Base-by-base conservation (phyloP, 257 asterid species). In the Gentiana macrophylla region DNA sequence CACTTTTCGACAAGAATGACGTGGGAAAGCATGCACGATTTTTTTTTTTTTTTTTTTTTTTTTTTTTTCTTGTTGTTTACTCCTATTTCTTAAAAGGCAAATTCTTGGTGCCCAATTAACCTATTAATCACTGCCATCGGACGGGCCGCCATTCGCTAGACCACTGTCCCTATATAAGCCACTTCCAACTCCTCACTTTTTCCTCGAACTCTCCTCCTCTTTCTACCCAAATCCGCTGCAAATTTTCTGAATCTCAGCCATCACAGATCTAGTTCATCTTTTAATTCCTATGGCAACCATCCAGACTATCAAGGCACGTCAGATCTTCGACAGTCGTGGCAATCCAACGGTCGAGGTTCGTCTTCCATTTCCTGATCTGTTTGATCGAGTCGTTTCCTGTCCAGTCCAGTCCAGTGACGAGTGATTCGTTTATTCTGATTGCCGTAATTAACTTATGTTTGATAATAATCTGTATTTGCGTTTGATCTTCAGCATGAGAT, bases 241-340 rank as follows among this genome's bases (percentile, higher is more conserved):
- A 38, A 51, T 12, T 15, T 8, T 2, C 11, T 32, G 35, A 7
- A 5, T 43, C 7, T 37, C 32, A 24, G 8, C 50, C 10, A 35
- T 64, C 6, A 11, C 32, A 62, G 24, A 35, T 34, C 51, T 33
- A 35, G 49, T 24, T 12, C 46, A 12, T 46, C 7, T 48, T 8
- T 33, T 54, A 4, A 49, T 52, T 37, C 61, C 77, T 15, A 83
- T 84, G 90, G 84, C 92, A 5, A 72, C 92, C 12, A 85, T 85
- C 77, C 37, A 67, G 62, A 61, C 57, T 64, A 72, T 85, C 34
- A 74, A 80, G 63, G 92, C 95, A 63, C 89, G 95, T 44, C 95
- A 85, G 83, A 82, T 85, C 79, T 85, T 85, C 71, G 94, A 85
- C 81, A 85, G 94, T 68, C 87, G 94, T 62, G 94, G 94, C 10